Evolutionary conservation across 306 rosid species (phyloP).

Genomic region (Begonia loranthoides): DNA sequence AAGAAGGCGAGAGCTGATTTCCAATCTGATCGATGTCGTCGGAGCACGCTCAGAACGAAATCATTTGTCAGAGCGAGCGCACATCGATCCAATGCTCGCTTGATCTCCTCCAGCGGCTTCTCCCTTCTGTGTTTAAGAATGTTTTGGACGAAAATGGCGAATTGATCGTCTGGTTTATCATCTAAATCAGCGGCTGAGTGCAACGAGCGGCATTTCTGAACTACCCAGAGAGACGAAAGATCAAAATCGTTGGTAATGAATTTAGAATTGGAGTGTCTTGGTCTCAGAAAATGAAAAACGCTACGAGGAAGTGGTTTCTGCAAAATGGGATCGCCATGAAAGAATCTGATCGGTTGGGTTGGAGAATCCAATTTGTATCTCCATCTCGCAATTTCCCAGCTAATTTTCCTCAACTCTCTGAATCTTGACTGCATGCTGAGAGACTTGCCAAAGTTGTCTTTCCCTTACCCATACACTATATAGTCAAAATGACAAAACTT

Average conservation of each 20-base stretch:
- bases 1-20: conserved; percentile 44
- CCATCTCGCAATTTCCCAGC: conserved; percentile 14
- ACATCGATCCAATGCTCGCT: conserved; percentile 39
- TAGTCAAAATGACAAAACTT: too few species aligned
- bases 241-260: too few species aligned
- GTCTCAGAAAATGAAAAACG: not conserved
- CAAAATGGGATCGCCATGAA: conserved; percentile 4
- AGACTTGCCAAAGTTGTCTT: too few species aligned
- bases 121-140: conserved; percentile 49
- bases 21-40: conserved; percentile 65
- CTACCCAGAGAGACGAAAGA: too few species aligned
- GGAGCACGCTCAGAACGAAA: conserved; percentile 47
- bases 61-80: conserved; percentile 23
- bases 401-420: conserved; percentile 8
- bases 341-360: conserved; percentile 1
- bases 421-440: conserved; percentile 11
- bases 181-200: conserved; percentile 13
- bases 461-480: too few species aligned
- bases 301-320: not conserved
- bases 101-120: conserved; percentile 34
- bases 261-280: not conserved
- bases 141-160: conserved; percentile 35
- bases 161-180: conserved; percentile 10
- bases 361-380: conserved; percentile 11
- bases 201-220: too few species aligned